Evolutionary conservation across 352 stramenopile species (phyloP).

Genomic region (Globisporangium cystogenes): DNA sequence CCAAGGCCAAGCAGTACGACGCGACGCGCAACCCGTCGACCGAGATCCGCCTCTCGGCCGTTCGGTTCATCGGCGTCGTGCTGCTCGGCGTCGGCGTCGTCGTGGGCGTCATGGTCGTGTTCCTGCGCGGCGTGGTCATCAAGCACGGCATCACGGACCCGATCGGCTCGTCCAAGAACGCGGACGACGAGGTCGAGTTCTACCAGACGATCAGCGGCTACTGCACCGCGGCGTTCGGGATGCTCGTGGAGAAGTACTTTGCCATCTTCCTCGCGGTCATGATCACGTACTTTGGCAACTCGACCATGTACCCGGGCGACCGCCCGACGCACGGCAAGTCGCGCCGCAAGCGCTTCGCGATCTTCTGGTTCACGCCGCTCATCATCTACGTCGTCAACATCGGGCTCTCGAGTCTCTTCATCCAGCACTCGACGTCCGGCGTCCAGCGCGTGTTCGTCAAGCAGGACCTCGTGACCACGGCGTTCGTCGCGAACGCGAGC

Average conservation of each 20-base stretch:
- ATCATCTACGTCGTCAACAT: constrained; percentile 5
- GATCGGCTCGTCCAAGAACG: constrained; percentile 10
- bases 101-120: constrained; percentile 5
- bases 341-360: not conserved
- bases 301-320: constrained; percentile 3
- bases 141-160: constrained; percentile 7
- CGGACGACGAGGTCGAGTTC: constrained; percentile 8
- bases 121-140: constrained; percentile 8
- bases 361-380: constrained; percentile 7
- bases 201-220: constrained; percentile 10
- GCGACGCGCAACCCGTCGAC: not conserved
- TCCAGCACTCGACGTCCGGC: constrained; percentile 5
- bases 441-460: constrained; percentile 9
- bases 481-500: not conserved
- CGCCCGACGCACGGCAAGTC: not conserved
- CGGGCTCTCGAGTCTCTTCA: constrained; percentile 4
- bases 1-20: constrained; percentile 2
- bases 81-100: constrained; percentile 7
- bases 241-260: constrained; percentile 4
- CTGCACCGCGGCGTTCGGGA: constrained; percentile 1
- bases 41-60: constrained; percentile 3
- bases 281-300: constrained; percentile 10
- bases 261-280: constrained; percentile 10
- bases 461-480: constrained; percentile 3
- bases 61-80: constrained; percentile 3